A percentile compares a stretch with the other conserved stretches of the same genome.
These are phyloP conservation scores for Rutidosis leptorrhynchoides DNA, from an alignment of 129 eudicot genomes.

Conservation along the genomic window DNA sequence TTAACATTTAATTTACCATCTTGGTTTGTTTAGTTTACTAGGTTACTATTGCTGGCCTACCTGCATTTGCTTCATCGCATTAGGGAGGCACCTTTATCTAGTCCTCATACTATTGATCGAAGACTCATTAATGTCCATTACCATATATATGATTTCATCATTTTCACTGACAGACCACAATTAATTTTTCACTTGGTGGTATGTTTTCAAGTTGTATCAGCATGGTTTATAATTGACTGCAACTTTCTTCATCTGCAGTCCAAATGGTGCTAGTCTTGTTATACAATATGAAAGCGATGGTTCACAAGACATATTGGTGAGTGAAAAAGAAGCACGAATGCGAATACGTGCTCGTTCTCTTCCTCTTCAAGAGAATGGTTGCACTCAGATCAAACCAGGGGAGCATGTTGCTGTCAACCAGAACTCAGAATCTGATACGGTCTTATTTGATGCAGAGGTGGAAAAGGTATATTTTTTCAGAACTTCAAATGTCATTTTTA, in stretches of 20 bases:
- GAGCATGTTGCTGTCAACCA: conserved; percentile 55
- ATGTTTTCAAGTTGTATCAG: conserved; percentile 3
- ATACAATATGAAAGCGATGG: conserved; percentile 33
- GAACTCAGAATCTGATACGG: conserved; percentile 27
- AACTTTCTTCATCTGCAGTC: conserved; percentile 39
- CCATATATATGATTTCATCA: no score
- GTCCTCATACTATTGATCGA: background rate
- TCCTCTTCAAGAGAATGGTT: conserved; percentile 53
- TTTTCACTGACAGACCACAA: background rate
- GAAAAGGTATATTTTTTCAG: conserved; percentile 48
- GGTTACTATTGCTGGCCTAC: background rate
- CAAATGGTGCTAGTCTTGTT: conserved; percentile 45
- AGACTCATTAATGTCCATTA: background rate
- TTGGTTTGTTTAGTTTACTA: background rate
- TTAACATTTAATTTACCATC: conserved; percentile 7
- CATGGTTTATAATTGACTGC: conserved; percentile 4
- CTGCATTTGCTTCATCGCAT: background rate
- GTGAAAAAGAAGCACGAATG: conserved; percentile 46
- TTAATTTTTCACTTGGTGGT: background rate
- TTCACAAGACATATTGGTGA: conserved; percentile 36
- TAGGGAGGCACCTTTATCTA: background rate
- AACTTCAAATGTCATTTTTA: conserved; percentile 5
- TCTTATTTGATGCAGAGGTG: conserved; percentile 63
- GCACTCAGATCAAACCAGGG: conserved; percentile 47
- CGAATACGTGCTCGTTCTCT: conserved; percentile 57